phyloP scores from a whole-genome alignment of 1,139 yeast genomes.

The Lodderomyces beijingensis region DNA sequence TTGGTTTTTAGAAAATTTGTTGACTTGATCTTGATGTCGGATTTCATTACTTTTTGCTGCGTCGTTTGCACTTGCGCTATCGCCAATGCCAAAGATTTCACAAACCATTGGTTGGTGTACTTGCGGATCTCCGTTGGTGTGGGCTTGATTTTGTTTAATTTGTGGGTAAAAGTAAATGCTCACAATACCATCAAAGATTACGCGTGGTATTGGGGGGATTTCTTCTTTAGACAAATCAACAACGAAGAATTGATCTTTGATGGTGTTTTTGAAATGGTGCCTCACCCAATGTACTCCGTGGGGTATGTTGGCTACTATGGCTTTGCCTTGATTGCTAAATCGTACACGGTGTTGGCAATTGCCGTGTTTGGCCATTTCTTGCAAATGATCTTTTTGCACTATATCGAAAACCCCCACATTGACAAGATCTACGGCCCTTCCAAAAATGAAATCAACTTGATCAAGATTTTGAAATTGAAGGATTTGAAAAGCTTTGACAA shows the following conservation, averaged over 20 bases:
- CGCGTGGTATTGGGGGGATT: conserved; percentile 97
- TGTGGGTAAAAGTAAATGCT: conserved; percentile 87
- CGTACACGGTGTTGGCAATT: conserved; percentile 66
- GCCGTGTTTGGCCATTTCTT: conserved; percentile 75
- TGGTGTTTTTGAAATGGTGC: conserved; percentile 88
- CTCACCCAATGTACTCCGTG: conserved; percentile 91
- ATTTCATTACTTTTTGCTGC: conserved; percentile 72
- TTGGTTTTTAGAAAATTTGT: conserved; percentile 74
- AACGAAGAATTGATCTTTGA: conserved; percentile 78
- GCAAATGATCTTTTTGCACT: conserved; percentile 73
- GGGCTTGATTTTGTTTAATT: conserved; percentile 59
- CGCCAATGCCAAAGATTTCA: conserved; percentile 40
- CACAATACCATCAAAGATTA: conserved; percentile 86
- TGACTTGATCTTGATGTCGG: conserved; percentile 82
- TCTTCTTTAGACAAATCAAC: conserved; percentile 74
- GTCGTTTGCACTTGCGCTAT: conserved; percentile 59
- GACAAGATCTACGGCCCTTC: conserved; percentile 68
- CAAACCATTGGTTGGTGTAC: conserved; percentile 32
- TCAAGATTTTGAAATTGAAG: conserved; percentile 35
- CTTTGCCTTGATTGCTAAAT: conserved; percentile 71
- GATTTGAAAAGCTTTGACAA: conserved; percentile 45
- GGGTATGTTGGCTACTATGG: conserved; percentile 91
- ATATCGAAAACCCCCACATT: conserved; percentile 84
- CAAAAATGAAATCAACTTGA: conserved; percentile 33
- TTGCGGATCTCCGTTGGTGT: conserved; percentile 41